Evolutionary conservation across 768 basidiomycete genomes (phyloP), one percentile per base, ranked within the genome.

Genomic region (Suillus americanus): DNA sequence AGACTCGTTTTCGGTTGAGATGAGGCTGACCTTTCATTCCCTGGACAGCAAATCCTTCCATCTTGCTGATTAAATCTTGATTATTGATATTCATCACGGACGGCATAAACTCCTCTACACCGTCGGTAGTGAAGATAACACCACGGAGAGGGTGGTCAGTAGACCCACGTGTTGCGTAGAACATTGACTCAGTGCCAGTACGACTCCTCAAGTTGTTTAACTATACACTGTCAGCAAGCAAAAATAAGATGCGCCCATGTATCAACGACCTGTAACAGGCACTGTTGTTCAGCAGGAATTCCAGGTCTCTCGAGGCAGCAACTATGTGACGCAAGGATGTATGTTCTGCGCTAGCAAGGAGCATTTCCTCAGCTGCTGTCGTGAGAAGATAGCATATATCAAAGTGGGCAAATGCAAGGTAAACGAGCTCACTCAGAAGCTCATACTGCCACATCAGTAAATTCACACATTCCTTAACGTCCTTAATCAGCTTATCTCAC

Each of bases 31-130:
- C 66, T 65, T 64, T 67, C 6, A 65, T 53, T 3, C 66, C 64
- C 16, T 65, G 61, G 33, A 67, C 12, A n/a, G 66, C 50, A 35
- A 62, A 67, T 28, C 61, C 65, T 20, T 66, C 65, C 63, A 66
- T 66, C 51, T 61, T 66, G 23, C 65, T 64, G 6, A 64, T 33
- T 6, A 67, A 38, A 25, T 67, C 64, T 18, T 65, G 51, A 5
- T 60, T 57, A 56, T 65, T 25, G 13, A 67, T 46, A 14, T 38
- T 33, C 64, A 65, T 67, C 1, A 53, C 33, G 3, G 61, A 62
- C 3, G 10, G 0, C 45, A 46, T 46, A 46, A 46, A 46, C 5
- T 46, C n/a, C 3, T 46, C 45, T 5, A 46, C 45, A 46, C 45
- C n/a, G n/a, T 46, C 10, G 2, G 43, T 46, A 46, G 45, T 2